phyloP scores from a whole-genome alignment of 257 asterid species.

The Petunia axillaris region DNA sequence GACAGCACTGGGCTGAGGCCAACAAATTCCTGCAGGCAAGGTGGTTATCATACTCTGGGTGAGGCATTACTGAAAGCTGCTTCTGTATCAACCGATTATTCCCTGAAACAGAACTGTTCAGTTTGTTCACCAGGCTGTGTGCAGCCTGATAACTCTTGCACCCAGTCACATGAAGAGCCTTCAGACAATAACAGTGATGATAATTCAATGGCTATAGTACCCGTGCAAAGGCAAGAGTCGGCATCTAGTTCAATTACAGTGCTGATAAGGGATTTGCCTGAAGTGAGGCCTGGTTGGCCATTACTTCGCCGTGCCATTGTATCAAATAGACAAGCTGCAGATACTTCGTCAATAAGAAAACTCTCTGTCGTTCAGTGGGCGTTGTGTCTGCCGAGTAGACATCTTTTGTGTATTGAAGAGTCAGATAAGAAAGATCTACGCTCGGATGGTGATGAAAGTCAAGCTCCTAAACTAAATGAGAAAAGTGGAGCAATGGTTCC shows the following conservation, averaged over 20 bases:
- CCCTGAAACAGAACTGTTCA: conserved; percentile 52
- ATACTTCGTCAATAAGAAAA: conserved; percentile 43
- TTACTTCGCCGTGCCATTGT: conserved; percentile 69
- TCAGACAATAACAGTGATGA: conserved; percentile 39
- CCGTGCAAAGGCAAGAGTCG: conserved; percentile 58
- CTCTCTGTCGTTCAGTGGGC: conserved; percentile 93
- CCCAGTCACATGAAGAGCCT: conserved; percentile 40
- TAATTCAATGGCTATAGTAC: conserved; percentile 69
- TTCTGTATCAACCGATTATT: conserved; percentile 28
- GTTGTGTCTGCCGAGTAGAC: conserved; percentile 69
- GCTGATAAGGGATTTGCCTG: conserved; percentile 63
- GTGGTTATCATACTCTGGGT: conserved; percentile 40
- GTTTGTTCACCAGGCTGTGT: conserved; percentile 55
- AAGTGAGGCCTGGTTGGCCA: conserved; percentile 92
- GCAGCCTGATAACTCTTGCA: conserved; percentile 28
- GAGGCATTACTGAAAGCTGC: conserved; percentile 35
- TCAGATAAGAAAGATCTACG: conserved; percentile 39
- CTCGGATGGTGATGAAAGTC: conserved; percentile 34
- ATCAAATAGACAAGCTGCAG: conserved; percentile 37
- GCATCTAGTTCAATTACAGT: conserved; percentile 59
- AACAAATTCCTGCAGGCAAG: conserved; percentile 48
- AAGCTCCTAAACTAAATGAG: conserved; percentile 47
- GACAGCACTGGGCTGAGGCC: conserved; percentile 41
- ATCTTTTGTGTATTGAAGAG: conserved; percentile 49
- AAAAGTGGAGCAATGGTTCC: conserved; percentile 75